Evolutionary conservation across 2,329 filamentous ascomycete genomes (phyloP), one percentile per base, ranked within the genome.

Genomic region (Pseudogymnoascus sp.): DNA sequence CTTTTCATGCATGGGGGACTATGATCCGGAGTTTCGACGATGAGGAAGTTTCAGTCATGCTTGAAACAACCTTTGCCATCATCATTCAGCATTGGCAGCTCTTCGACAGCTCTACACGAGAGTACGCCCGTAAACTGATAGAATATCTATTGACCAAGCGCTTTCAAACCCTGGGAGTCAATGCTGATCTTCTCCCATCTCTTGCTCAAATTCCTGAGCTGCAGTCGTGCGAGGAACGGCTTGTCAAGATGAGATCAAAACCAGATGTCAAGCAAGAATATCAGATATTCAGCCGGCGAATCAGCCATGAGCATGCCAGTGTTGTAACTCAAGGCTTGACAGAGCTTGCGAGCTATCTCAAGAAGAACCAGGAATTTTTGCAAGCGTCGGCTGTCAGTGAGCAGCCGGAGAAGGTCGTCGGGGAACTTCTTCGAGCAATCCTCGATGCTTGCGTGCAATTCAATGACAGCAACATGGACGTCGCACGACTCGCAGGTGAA

Each of bases 41-140:
- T 63, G 88, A 92, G 23, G 92, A 97, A 70, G 81, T 96, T 5
- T 87, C 89, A 67, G 81, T 85, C 25, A 81, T 97, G 38, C 78
- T 97, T 7, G 92, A 96, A 72, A 92, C 93, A 64, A 96, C 92
- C 0, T 91, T 97, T 68, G 92, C 92, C 62, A 84, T 96, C 42
- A 86, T 97, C 59, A 86, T 89, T 23, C 86, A 88, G 68, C 88
- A 94, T 70, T 99, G 94, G 94, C 67, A 74, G 4, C 72, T 70
- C 0, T 86, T 97, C 63, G 84, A 86, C 21, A 77, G 81, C 3
- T 73, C 78, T 2, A 87, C 87, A 1, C 84, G 83, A 66, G 70
- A 80, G 3, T 79, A 80, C 62, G 88, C 87, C 2, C 80, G 84
- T 64, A 77, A 81, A 14, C 80, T 92, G 66, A 79, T 97, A 23